Percentiles rank a stretch among this genome's conserved stretches.
These are phyloP conservation scores for Diaporthe australafricana DNA, from an alignment of 2,329 filamentous ascomycete species.

Conservation along the genomic window DNA sequence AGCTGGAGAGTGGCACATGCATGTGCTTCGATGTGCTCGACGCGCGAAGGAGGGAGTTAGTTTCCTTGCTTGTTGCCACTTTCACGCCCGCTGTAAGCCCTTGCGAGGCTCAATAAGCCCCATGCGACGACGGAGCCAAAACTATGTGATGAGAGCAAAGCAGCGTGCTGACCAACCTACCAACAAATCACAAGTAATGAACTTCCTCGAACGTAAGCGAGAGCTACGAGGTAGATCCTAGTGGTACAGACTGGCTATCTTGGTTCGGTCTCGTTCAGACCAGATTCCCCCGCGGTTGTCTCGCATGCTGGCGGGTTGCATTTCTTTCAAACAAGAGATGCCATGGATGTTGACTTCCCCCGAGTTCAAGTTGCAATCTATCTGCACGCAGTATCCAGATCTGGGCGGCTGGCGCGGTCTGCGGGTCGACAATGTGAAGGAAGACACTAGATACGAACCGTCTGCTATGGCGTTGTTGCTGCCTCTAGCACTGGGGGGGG, in stretches of 20 bases:
- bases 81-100: conserved; percentile 7
- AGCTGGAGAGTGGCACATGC: too few relatives aligned
- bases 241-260: background rate
- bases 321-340: background rate
- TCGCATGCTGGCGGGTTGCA: background rate
- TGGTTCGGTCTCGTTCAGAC: background rate
- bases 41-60: background rate
- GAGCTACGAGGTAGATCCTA: background rate
- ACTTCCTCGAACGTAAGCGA: too few relatives aligned
- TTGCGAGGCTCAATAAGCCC: conserved; percentile 26
- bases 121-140: background rate
- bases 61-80: background rate
- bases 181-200: too few relatives aligned
- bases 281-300: background rate
- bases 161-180: conserved; percentile 1
- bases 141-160: background rate
- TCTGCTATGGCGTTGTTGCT: background rate
- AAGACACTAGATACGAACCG: conserved; percentile 7
- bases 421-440: background rate
- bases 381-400: background rate
- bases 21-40: conserved; percentile 11
- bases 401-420: conserved; percentile 15
- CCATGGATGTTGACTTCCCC: too few relatives aligned
- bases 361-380: background rate
- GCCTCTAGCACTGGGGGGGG: background rate